Evolutionary conservation across 2,329 filamentous ascomycete genomes (phyloP).

Genomic region (Neofusicoccum parvum): DNA sequence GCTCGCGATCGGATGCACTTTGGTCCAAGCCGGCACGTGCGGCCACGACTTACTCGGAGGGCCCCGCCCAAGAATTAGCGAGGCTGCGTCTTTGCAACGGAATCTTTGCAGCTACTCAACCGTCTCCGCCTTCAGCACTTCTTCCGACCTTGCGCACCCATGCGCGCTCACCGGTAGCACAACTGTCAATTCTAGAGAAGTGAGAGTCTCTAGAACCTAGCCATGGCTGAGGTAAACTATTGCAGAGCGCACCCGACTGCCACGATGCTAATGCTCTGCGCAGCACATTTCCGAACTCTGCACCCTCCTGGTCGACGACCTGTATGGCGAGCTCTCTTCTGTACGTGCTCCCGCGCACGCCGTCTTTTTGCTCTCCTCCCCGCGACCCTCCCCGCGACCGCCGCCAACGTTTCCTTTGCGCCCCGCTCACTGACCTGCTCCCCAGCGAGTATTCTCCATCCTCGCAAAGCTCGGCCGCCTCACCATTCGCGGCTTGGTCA

Average conservation of each 20-base stretch:
- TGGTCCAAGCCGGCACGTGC: neutral
- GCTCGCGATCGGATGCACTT: neutral
- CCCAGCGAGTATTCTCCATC: constrained; percentile 78
- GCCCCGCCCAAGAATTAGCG: neutral
- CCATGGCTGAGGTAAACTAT: constrained; percentile 17
- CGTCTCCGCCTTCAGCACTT: neutral
- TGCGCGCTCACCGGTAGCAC: constrained; percentile 18
- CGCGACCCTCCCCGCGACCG: neutral
- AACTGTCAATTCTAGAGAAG: constrained; percentile 20
- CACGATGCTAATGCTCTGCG: constrained; percentile 28
- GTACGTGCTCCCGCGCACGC: constrained; percentile 57
- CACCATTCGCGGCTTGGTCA: constrained; percentile 67
- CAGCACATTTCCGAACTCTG: constrained; percentile 87
- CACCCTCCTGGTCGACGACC: constrained; percentile 82
- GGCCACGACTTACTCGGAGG: neutral
- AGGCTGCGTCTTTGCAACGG: neutral
- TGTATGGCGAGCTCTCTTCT: constrained; percentile 88
- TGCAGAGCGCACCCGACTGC: neutral
- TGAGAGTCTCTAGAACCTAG: constrained; percentile 22
- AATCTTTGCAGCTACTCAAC: neutral
- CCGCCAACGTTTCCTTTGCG: neutral
- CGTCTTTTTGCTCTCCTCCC: neutral
- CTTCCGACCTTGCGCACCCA: constrained; percentile 14
- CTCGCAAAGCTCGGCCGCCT: constrained; percentile 80
- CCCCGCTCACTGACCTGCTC: constrained; percentile 1